A percentile compares a stretch with the other conserved stretches of the same genome.
phyloP scores from a whole-genome alignment of 768 basidiomycete genomes.

The Leccinellum rugosiceps region DNA sequence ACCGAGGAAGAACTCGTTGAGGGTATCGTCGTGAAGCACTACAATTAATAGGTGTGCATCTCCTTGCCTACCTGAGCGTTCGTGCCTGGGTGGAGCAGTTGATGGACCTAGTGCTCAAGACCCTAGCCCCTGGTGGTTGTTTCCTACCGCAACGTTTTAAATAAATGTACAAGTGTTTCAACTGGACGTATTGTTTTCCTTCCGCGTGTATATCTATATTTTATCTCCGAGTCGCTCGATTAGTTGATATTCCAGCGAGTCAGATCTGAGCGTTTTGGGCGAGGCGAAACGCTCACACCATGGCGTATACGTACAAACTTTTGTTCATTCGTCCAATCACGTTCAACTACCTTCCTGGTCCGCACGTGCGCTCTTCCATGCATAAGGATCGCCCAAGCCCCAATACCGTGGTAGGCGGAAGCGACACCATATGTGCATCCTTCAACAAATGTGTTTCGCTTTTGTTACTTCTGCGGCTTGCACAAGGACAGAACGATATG shows the following conservation, averaged over 20 bases:
- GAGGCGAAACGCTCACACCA: not conserved
- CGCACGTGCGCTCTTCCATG: no score
- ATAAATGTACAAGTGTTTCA: no score
- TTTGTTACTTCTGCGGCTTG: not conserved
- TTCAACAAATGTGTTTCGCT: no score
- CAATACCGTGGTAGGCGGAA: no score
- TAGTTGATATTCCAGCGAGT: not conserved
- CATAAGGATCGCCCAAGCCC: no score
- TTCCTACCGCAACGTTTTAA: not conserved
- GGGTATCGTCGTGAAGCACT: constrained; percentile 56
- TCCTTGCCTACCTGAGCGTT: not conserved
- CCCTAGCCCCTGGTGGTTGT: not conserved
- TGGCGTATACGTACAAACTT: not conserved
- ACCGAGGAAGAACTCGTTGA: constrained; percentile 55
- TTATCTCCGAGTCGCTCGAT: not conserved
- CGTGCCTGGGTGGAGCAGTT: not conserved
- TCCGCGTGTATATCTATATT: not conserved
- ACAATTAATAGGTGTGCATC: constrained; percentile 39
- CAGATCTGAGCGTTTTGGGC: not conserved
- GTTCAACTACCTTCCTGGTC: not conserved
- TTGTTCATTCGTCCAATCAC: not conserved
- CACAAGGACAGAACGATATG: not conserved
- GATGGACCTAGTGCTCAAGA: no score
- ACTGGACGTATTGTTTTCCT: not conserved
- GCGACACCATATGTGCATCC: no score